These are phyloP conservation scores for Monotropa hypopitys DNA, from an alignment of 179 eudicot genomes.

Conservation along the genomic window DNA sequence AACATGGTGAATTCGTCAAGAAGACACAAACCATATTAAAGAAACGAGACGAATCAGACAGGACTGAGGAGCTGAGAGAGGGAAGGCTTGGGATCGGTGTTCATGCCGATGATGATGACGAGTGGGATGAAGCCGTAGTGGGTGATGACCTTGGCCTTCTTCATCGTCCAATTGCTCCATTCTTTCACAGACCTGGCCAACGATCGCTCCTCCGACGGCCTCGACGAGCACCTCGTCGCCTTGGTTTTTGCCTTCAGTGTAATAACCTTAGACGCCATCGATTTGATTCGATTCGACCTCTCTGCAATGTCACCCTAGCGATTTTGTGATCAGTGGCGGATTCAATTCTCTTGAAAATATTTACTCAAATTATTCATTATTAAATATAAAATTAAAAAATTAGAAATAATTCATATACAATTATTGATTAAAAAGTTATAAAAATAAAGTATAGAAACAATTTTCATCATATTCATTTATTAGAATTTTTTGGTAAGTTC, in stretches of 20 bases:
- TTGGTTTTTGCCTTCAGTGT: conserved; percentile 28
- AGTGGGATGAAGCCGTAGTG: conserved; percentile 83
- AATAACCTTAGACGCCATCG: conserved; percentile 26
- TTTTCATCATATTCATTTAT: too few relatives aligned
- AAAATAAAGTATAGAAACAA: too few relatives aligned
- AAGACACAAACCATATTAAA: neutral
- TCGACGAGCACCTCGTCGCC: conserved; percentile 21
- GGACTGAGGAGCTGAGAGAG: conserved; percentile 76
- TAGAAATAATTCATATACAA: too few relatives aligned
- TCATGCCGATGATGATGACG: conserved; percentile 74
- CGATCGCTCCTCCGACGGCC: conserved; percentile 19
- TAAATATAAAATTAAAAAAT: too few relatives aligned
- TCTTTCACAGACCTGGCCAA: conserved; percentile 43
- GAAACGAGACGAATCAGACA: conserved; percentile 16
- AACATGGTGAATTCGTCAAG: conserved; percentile 1
- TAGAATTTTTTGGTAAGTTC: too few relatives aligned
- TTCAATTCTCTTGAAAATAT: too few relatives aligned
- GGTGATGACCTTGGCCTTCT: conserved; percentile 60
- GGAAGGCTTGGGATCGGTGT: conserved; percentile 79
- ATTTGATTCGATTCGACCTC: neutral
- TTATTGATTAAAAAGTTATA: too few relatives aligned
- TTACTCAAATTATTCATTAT: too few relatives aligned
- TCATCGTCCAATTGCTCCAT: conserved; percentile 69
- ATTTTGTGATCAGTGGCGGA: too few relatives aligned
- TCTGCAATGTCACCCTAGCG: too few relatives aligned